Base-by-base conservation (phyloP, 148 eudicot genomes). In the Fagopyrum tataricum region DNA sequence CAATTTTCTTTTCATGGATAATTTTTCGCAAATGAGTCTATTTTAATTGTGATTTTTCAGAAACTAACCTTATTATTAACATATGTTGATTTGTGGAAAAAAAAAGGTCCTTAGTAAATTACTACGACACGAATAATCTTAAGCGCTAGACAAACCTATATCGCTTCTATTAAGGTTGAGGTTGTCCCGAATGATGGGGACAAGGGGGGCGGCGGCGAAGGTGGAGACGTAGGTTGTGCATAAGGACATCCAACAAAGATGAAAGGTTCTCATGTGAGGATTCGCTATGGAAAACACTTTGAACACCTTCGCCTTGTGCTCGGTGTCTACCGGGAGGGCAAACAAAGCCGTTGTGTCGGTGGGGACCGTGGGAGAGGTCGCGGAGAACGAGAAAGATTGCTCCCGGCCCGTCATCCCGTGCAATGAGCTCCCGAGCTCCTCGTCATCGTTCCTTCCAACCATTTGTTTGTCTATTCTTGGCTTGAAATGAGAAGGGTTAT, bases 141-240 rank as follows among this genome's bases (percentile, higher is more conserved):
- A n/a, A n/a, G n/a, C n/a, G n/a, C n/a, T n/a, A n/a, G n/a, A n/a
- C 55, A 49, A 13, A 49, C 61, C 61, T 8, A 83, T 76, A 59
- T 83, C 86, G 2, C 48, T 70, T 40, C 71, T 80, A 4, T 79
- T 80, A 0, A 83, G 77, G 41, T 70, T 70, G 12, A 83, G 76
- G 67, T 83, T 83, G 76, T 83, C 84, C 44, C 84, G 64, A 7
- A 83, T 81, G 11, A 83, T 76, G 15, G 86, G 86, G 56, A 83
- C 84, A 0, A 83, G 68, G 0, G 86, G 86, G 2, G 86, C 86
- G 8, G 86, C 86, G 0, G 86, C 86, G 21, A 83, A 80, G 10
- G 86, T 83, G 37, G 86, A 83, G 67, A 83, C 49, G 72, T 70
- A 83, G 56, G 77, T 72, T 2, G 78, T 70, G 56, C 79, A 83